Conservation (phyloP, 169 alveolate species). For the Cryptosporidium sp. region DNA sequence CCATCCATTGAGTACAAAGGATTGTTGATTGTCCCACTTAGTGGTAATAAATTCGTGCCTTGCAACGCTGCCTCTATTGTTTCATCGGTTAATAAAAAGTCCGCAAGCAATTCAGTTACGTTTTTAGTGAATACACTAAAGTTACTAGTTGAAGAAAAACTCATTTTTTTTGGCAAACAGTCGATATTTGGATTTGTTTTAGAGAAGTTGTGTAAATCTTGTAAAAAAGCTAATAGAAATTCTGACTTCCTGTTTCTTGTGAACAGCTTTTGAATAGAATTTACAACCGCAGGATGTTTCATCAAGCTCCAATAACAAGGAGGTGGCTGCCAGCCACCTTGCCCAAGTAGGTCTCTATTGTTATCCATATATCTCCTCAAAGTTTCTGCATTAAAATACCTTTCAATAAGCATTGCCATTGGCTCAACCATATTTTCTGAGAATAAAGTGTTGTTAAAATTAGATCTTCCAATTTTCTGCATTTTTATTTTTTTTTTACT, state of each 20-base stretch:
- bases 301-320: conserved; percentile 86
- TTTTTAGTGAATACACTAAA: conserved; percentile 89
- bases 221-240: conserved; percentile 85
- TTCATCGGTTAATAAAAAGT: conserved; percentile 84
- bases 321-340: conserved; percentile 89
- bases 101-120: conserved; percentile 88
- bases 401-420: conserved; percentile 81
- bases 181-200: conserved; percentile 80
- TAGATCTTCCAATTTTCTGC: conserved; percentile 5
- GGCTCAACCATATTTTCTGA: conserved; percentile 80
- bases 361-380: conserved; percentile 86
- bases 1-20: conserved; percentile 22
- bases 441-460: neutral
- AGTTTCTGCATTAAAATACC: conserved; percentile 85
- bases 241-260: conserved; percentile 85
- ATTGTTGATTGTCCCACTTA: conserved; percentile 60
- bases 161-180: conserved; percentile 77
- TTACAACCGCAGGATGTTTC: conserved; percentile 84
- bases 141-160: conserved; percentile 86
- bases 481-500: conserved; percentile 18
- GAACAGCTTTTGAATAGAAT: conserved; percentile 84
- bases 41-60: conserved; percentile 54
- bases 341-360: conserved; percentile 81
- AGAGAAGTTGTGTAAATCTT: conserved; percentile 84
- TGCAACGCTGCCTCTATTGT: conserved; percentile 81